Percentiles rank a stretch among this genome's conserved stretches.
phyloP scores from a whole-genome alignment of 495 filamentous ascomycete genomes.

The Xylaria nigripes region DNA sequence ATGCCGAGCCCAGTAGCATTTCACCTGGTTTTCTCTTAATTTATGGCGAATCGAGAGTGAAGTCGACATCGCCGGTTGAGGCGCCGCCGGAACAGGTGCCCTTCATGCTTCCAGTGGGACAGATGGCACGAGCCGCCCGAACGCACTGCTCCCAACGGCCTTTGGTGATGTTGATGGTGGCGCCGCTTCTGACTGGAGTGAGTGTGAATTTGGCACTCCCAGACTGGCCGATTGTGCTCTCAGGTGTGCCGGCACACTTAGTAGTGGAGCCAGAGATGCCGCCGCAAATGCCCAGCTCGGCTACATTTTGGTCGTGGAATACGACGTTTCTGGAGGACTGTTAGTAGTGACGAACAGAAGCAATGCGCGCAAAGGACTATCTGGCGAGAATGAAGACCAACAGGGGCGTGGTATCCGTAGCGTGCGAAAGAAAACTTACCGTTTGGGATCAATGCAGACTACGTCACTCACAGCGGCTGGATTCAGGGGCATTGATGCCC shows the following conservation, averaged over 20 bases:
- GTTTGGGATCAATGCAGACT: constrained; percentile 28
- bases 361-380: background rate
- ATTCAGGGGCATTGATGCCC: constrained; percentile 26
- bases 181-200: constrained; percentile 24
- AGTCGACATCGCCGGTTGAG: constrained; percentile 38
- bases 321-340: constrained; percentile 36
- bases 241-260: constrained; percentile 34
- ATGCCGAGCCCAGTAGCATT: background rate
- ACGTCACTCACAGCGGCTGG: constrained; percentile 28
- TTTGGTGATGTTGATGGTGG: constrained; percentile 43
- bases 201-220: constrained; percentile 44
- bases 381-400: background rate
- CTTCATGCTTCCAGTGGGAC: constrained; percentile 37
- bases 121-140: constrained; percentile 39
- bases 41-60: constrained; percentile 31
- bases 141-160: constrained; percentile 45
- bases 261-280: constrained; percentile 39
- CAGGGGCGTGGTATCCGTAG: background rate
- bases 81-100: constrained; percentile 44
- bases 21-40: background rate
- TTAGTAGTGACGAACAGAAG: constrained; percentile 1
- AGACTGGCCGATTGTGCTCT: constrained; percentile 31
- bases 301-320: constrained; percentile 46
- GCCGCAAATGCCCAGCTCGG: constrained; percentile 47
- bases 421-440: constrained; percentile 19